These are phyloP conservation scores for Rosa rugosa DNA, from an alignment of 306 rosid genomes.

Conservation along the genomic window DNA sequence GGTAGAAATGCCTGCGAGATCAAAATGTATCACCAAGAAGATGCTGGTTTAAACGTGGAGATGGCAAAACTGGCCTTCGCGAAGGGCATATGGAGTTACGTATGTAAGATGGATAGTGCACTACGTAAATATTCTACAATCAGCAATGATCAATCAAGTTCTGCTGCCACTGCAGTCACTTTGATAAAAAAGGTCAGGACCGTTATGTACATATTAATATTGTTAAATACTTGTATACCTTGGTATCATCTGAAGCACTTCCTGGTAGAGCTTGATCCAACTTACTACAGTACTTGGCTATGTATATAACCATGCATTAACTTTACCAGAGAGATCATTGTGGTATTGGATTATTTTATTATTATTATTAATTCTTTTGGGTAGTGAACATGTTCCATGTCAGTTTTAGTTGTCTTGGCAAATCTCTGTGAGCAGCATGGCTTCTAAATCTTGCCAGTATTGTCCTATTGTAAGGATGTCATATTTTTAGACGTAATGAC, in stretches of 20 bases:
- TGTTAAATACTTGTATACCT: background rate
- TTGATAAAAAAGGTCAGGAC: slow-evolving; percentile 71
- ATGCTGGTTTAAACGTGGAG: slow-evolving; percentile 83
- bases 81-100: slow-evolving; percentile 89
- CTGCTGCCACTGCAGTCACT: slow-evolving; percentile 57
- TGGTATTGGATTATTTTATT: background rate
- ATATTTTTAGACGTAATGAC: background rate
- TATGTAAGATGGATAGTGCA: slow-evolving; percentile 86
- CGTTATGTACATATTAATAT: background rate
- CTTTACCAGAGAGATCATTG: background rate
- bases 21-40: slow-evolving; percentile 90
- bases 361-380: background rate
- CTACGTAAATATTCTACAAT: slow-evolving; percentile 52
- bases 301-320: background rate
- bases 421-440: background rate
- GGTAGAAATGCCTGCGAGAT: slow-evolving; percentile 88
- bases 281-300: background rate
- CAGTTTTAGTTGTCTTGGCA: background rate
- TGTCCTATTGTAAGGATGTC: background rate
- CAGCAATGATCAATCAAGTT: slow-evolving; percentile 40
- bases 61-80: slow-evolving; percentile 82
- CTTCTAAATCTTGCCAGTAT: background rate
- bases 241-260: background rate
- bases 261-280: background rate
- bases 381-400: background rate